Conservation (phyloP, 1,284 basidiomycete genomes). For the Malassezia obtusa region DNA sequence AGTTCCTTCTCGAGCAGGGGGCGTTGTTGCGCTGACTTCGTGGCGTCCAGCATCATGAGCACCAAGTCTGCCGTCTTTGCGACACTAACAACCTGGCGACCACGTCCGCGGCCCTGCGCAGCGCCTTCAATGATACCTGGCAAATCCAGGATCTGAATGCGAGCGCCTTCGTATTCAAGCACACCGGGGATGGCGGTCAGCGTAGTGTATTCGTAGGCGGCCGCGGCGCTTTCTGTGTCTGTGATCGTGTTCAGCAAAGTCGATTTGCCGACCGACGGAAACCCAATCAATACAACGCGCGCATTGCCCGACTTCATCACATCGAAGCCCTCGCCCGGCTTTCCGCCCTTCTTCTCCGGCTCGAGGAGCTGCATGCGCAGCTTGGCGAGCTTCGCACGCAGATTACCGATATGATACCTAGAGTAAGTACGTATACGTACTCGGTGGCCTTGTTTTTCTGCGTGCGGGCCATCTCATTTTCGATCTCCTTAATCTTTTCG, state of each 20-base stretch:
- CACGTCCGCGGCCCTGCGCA: constrained; percentile 67
- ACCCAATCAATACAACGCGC: constrained; percentile 70
- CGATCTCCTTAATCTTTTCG: constrained; percentile 78
- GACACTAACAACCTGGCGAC: constrained; percentile 74
- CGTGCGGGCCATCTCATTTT: constrained; percentile 77
- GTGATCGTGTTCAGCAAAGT: constrained; percentile 85
- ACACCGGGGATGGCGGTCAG: constrained; percentile 55
- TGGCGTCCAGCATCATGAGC: constrained; percentile 82
- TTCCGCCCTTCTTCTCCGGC: constrained; percentile 33
- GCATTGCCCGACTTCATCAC: constrained; percentile 43
- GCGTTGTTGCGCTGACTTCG: constrained; percentile 87
- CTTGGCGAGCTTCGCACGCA: constrained; percentile 42
- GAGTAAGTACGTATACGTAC: constrained; percentile 17
- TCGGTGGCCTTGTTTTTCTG: constrained; percentile 51
- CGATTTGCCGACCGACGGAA: constrained; percentile 73
- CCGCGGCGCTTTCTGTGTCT: constrained; percentile 74
- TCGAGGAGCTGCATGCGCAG: constrained; percentile 41
- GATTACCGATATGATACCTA: constrained; percentile 30
- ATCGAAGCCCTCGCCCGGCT: constrained; percentile 42
- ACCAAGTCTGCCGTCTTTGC: constrained; percentile 91
- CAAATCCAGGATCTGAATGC: constrained; percentile 59
- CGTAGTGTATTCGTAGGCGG: constrained; percentile 93
- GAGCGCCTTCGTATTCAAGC: constrained; percentile 51
- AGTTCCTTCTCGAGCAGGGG: constrained; percentile 78
- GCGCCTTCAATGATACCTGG: constrained; percentile 97